Conservation (phyloP, 2,329 filamentous ascomycete species). For the Ophiocordyceps unilateralis region DNA sequence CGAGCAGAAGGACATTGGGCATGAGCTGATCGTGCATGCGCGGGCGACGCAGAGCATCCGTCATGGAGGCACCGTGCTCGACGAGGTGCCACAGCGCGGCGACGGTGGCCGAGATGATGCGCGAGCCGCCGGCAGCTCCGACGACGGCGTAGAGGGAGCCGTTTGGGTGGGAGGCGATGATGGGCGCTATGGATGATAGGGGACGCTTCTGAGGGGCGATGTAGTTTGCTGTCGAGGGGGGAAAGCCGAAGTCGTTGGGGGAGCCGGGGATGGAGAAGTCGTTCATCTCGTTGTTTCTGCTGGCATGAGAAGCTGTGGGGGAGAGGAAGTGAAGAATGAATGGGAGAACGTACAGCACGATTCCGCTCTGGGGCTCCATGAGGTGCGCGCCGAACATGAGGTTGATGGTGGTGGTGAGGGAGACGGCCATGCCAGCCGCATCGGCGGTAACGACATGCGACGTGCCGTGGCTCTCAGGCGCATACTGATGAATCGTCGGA, state of each 20-base stretch:
- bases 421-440: conserved; percentile 54
- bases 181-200: conserved; percentile 64
- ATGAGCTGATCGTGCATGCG: conserved; percentile 70
- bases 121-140: conserved; percentile 64
- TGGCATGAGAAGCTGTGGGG: neutral
- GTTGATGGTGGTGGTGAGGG: conserved; percentile 77
- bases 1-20: conserved; percentile 51
- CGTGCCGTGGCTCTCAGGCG: conserved; percentile 54
- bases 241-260: conserved; percentile 71
- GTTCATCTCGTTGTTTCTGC: conserved; percentile 45
- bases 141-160: conserved; percentile 49
- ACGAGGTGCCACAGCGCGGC: conserved; percentile 59
- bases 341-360: conserved; percentile 45
- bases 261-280: conserved; percentile 75
- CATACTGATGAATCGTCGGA: conserved; percentile 41
- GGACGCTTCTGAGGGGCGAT: conserved; percentile 68
- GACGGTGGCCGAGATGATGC: conserved; percentile 67
- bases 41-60: conserved; percentile 45
- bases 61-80: conserved; percentile 41
- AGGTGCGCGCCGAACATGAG: conserved; percentile 66
- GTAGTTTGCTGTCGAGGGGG: conserved; percentile 65
- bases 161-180: conserved; percentile 50
- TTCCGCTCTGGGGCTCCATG: conserved; percentile 65
- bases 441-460: conserved; percentile 61
- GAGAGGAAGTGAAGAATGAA: conserved; percentile 4